Conservation (phyloP, 2,329 filamentous ascomycete species). For the Rhynchosporium secalis region DNA sequence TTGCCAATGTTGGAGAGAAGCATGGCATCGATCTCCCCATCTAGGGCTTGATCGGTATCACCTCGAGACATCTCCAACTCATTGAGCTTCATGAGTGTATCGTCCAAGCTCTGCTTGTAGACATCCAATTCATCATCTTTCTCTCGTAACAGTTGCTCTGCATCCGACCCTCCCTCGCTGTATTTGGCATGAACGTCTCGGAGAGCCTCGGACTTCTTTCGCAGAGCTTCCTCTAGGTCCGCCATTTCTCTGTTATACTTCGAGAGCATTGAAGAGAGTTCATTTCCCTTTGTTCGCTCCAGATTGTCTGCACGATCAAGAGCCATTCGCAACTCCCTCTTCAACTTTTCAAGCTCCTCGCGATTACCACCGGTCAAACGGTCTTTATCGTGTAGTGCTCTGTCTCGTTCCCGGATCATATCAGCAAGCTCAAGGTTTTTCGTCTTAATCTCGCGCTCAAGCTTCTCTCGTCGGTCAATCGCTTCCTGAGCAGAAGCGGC, state of each 20-base stretch:
- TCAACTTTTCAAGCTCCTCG: constrained; percentile 92
- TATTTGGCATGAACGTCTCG: constrained; percentile 80
- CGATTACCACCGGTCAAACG: constrained; percentile 81
- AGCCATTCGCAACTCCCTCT: constrained; percentile 89
- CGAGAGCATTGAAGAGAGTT: constrained; percentile 89
- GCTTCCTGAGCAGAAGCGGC: constrained; percentile 96
- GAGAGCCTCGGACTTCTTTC: constrained; percentile 82
- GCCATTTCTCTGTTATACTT: constrained; percentile 98
- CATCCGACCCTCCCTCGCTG: constrained; percentile 78
- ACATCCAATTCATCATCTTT: constrained; percentile 98
- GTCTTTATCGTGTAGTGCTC: constrained; percentile 91
- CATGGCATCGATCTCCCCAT: constrained; percentile 88
- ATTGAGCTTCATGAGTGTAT: constrained; percentile 88
- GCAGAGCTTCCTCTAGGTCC: constrained; percentile 88
- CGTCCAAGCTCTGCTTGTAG: constrained; percentile 97
- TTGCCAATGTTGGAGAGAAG: constrained; percentile 85
- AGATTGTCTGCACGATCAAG: constrained; percentile 88
- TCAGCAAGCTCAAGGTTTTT: constrained; percentile 98
- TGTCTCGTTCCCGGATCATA: constrained; percentile 96
- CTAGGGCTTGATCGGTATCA: constrained; percentile 76
- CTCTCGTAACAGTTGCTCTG: constrained; percentile 81
- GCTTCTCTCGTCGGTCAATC: constrained; percentile 89
- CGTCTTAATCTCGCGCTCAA: constrained; percentile 97
- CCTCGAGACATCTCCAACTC: constrained; percentile 76
- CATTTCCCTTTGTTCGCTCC: constrained; percentile 89